These are phyloP conservation scores for Phytophthora meadii DNA, from an alignment of 352 stramenopile genomes.

Conservation along the genomic window DNA sequence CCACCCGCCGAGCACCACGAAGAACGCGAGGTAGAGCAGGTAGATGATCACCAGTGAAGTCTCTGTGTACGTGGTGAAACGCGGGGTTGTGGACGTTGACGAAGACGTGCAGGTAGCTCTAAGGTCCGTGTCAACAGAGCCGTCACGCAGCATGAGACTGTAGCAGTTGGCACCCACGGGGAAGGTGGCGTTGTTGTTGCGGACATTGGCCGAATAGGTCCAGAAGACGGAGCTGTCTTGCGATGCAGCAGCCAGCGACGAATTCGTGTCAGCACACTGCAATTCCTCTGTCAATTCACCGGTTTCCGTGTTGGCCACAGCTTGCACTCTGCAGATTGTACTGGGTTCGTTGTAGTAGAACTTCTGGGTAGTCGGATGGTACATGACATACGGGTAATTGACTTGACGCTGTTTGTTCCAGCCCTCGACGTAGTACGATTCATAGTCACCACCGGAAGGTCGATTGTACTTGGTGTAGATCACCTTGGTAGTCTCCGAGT, in stretches of 20 bases:
- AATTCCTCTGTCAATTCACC: conserved; percentile 37
- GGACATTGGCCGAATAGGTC: conserved; percentile 45
- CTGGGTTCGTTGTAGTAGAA: conserved; percentile 45
- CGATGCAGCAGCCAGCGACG: conserved; percentile 35
- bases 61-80: conserved; percentile 38
- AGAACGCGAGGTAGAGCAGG: conserved; percentile 41
- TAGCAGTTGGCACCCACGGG: conserved; percentile 49
- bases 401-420: conserved; percentile 47
- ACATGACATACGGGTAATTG: conserved; percentile 45
- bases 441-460: conserved; percentile 34
- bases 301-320: conserved; percentile 21
- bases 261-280: conserved; percentile 43
- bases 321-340: conserved; percentile 41
- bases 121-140: conserved; percentile 25
- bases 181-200: conserved; percentile 64
- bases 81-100: conserved; percentile 10
- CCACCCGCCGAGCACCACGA: conserved; percentile 34
- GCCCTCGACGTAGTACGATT: conserved; percentile 44
- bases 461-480: conserved; percentile 49
- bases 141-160: conserved; percentile 37
- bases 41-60: conserved; percentile 37
- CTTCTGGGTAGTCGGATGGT: conserved; percentile 24
- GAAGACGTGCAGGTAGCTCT: conserved; percentile 23
- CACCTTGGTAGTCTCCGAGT: conserved; percentile 34
- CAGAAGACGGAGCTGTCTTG: conserved; percentile 47